Base-by-base conservation (phyloP, 2,329 filamentous ascomycete species). In the Daldinia sp. region DNA sequence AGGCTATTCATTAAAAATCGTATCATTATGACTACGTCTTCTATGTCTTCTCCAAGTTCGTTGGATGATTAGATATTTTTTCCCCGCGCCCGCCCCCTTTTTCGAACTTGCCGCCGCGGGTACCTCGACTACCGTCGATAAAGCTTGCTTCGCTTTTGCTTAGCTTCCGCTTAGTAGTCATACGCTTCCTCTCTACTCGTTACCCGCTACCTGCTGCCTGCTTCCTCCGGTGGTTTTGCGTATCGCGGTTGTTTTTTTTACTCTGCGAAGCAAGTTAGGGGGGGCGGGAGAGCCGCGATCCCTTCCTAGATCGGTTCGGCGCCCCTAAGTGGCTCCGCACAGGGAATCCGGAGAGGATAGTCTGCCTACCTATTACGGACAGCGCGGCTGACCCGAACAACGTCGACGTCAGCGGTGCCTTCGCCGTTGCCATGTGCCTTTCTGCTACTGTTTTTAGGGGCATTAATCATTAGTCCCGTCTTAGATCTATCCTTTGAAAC, bases 301-400 rank as follows among this genome's bases (percentile, higher is more conserved):
- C 63, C 63, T 66, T 64, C 64, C 66, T 63, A 67, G 58, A 62
- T 58, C 58, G 58, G 66, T 55, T 64, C 61, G 61, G 63, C 60
- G 53, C 55, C 56, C 43, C 23, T 41, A 41, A 27, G 21, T 50
- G 27, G 17, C 59, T 62, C 58, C 57, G 60, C 57, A 61, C 35
- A 32, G 35, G 58, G 53, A 67, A 59, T 51, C 64, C 64, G 64
- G 64, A 67, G 64, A 55, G 47, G 10, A 21, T 53, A 59, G 32
- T 19, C 27, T 58, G 52, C 63, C 65, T 68, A 68, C 65, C 65
- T 68, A 62, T 61, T 68, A 58, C 48, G 65, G 65, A 58, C 55
- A 60, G 49, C 58, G 64, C 64, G 64, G 61, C 61, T 58, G 58
- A 58, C 49, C 29, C 57, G 35, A 39, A 39, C 48, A 43, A 52